Base-by-base conservation (phyloP, 2,329 filamentous ascomycete genomes). In the Pezicula radicicola region DNA sequence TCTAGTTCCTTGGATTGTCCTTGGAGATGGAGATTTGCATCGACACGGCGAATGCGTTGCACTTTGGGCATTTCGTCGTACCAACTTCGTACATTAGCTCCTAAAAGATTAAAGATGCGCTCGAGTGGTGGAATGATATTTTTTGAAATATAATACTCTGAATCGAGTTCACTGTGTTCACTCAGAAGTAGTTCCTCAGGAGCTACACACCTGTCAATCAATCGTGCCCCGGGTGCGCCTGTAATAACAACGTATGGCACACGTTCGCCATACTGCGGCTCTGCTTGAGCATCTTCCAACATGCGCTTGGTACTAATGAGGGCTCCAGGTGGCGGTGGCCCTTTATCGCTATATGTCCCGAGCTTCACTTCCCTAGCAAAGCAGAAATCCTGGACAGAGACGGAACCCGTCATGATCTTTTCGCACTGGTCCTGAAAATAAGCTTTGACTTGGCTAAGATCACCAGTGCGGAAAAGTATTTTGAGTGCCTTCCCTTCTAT, bases 21-120 rank as follows among this genome's bases (percentile, higher is more conserved):
- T 44, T 64, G 54, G 25, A 59, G 46, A 16, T 61, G 60, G 3
- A 63, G 27, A 50, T 57, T 64, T 2, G 53, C 50, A 51, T 64
- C 64, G 25, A 67, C 49, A 50, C 80, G 81, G 27, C 86, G 80
- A 43, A 93, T 82, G 8, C 87, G 85, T 64, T 91, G 88, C 18
- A 94, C 78, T 68, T 95, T 96, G 43, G 93, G 93, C 91, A 97
- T 95, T 70, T 97, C 91, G 57, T 96, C 91, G 64, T 91, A 97
- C 94, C 94, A 99, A 53, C 83, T 80, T 16, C 89, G 76, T 0
- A 97, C 89, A 66, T 94, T 96, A 30, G 91, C 94, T 6, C 94
- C 94, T 2, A 97, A 89, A 3, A 99, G 85, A 64, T 94, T 96
- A 75, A 99, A 97, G 58, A 99, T 97, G 27, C 94, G 86, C 69